A percentile compares a stretch with the other conserved stretches of the same genome.
Conservation (phyloP, 1,284 basidiomycete genomes). For the Exobasidium rhododendri region DNA sequence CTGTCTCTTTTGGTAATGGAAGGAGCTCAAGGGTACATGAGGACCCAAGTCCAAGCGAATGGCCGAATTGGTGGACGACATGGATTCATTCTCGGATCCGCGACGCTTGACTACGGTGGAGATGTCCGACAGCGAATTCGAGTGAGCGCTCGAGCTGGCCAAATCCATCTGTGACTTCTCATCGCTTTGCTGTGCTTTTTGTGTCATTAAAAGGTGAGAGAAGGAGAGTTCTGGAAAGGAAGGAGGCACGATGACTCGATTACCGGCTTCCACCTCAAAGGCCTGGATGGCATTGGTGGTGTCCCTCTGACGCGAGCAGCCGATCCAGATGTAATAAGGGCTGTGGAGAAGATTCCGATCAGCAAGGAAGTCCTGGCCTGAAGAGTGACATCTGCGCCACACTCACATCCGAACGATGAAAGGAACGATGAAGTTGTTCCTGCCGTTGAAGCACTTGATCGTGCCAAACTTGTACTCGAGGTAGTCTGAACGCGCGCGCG, state of each 20-base stretch:
- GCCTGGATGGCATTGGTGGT: slow-evolving; percentile 64
- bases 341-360: slow-evolving; percentile 47
- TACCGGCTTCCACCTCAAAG: slow-evolving; percentile 71
- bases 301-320: slow-evolving; percentile 67
- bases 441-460: slow-evolving; percentile 64
- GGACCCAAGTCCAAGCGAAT: slow-evolving; percentile 44
- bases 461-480: slow-evolving; percentile 79
- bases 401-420: slow-evolving; percentile 62
- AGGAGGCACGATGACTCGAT: slow-evolving; percentile 56
- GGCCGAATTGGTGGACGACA: slow-evolving; percentile 54
- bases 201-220: slow-evolving; percentile 14
- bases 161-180: slow-evolving; percentile 7
- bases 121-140: not conserved
- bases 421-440: slow-evolving; percentile 70
- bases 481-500: slow-evolving; percentile 60
- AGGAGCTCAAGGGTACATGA: slow-evolving; percentile 64
- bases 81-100: slow-evolving; percentile 56
- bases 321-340: slow-evolving; percentile 75
- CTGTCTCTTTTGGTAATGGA: slow-evolving; percentile 68
- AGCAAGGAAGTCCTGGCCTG: slow-evolving; percentile 57
- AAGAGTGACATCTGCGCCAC: slow-evolving; percentile 7
- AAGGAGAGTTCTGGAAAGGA: slow-evolving; percentile 47
- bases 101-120: slow-evolving; percentile 24
- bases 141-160: not conserved
- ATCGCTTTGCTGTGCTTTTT: not conserved